phyloP scores from a whole-genome alignment of 2,329 filamentous ascomycete genomes.

The Dendryphion nanum region DNA sequence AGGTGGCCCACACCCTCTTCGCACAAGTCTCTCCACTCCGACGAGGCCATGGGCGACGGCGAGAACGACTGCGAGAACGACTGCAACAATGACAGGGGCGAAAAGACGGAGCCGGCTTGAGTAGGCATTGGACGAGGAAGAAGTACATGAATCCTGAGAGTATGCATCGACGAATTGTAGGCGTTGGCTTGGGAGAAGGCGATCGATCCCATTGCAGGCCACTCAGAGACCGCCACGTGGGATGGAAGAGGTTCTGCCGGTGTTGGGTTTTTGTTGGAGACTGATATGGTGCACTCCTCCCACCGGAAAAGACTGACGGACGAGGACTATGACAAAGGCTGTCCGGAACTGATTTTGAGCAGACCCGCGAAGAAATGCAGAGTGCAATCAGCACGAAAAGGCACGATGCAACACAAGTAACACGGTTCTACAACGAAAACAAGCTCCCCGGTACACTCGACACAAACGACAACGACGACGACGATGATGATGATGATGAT shows the following conservation, averaged over 20 bases:
- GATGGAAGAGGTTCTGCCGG: slow-evolving; percentile 20
- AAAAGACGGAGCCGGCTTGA: too few relatives aligned
- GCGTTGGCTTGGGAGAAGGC: slow-evolving; percentile 16
- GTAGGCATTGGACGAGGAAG: too few relatives aligned
- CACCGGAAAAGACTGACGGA: slow-evolving; percentile 5
- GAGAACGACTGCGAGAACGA: neutral
- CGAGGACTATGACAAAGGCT: slow-evolving; percentile 8
- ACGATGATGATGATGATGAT: neutral
- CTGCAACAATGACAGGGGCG: neutral
- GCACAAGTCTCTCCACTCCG: too few relatives aligned
- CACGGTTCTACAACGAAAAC: slow-evolving; percentile 15
- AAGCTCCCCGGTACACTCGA: too few relatives aligned
- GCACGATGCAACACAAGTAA: slow-evolving; percentile 16
- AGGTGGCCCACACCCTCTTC: slow-evolving; percentile 17
- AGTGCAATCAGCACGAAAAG: slow-evolving; percentile 17
- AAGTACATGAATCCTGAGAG: too few relatives aligned
- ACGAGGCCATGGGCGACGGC: too few relatives aligned
- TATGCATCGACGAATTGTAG: too few relatives aligned
- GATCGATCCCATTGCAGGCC: slow-evolving; percentile 38
- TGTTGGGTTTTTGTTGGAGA: slow-evolving; percentile 15
- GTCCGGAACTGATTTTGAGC: too few relatives aligned
- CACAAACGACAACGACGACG: too few relatives aligned
- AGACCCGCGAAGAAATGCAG: slow-evolving; percentile 8
- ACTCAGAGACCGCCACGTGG: slow-evolving; percentile 45
- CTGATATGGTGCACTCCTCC: slow-evolving; percentile 19